Evolutionary conservation across 305 asterid genomes (phyloP).

Genomic region (Solanum hybrid): DNA sequence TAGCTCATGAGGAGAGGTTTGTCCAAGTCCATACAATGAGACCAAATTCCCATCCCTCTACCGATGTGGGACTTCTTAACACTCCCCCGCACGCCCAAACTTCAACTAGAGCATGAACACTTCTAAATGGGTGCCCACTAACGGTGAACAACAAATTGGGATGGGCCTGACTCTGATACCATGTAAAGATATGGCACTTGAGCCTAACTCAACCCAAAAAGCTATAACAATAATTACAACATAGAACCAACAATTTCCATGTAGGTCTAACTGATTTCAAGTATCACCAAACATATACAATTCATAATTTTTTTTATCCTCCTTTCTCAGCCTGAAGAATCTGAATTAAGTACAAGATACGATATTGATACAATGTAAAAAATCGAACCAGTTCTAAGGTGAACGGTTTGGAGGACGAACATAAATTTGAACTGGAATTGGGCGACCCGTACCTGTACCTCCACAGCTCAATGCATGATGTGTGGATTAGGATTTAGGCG

Average conservation of each 20-base stretch:
- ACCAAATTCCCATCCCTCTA: not conserved
- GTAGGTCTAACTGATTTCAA: not conserved
- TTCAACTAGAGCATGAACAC: not conserved
- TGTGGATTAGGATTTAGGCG: not conserved
- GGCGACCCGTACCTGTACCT: conserved; percentile 83
- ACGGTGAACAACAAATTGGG: not conserved
- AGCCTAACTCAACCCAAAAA: not conserved
- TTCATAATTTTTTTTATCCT: not conserved
- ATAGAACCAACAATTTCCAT: not conserved
- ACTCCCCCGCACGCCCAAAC: not conserved
- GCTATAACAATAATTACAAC: conserved; percentile 12
- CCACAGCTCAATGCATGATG: conserved; percentile 37
- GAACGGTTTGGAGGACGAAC: conserved; percentile 52
- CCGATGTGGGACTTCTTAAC: not conserved
- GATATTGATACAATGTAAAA: not conserved
- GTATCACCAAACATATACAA: conserved; percentile 5
- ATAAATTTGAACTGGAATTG: conserved; percentile 73
- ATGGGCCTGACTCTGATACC: not conserved
- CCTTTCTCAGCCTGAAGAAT: not conserved
- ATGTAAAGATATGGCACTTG: not conserved
- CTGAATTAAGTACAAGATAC: not conserved
- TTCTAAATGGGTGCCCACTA: not conserved
- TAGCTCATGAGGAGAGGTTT: not conserved
- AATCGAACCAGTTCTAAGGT: conserved; percentile 10
- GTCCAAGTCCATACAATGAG: not conserved